Evolutionary conservation across 768 basidiomycete genomes (phyloP).

Genomic region (Filobasidium floriforme): DNA sequence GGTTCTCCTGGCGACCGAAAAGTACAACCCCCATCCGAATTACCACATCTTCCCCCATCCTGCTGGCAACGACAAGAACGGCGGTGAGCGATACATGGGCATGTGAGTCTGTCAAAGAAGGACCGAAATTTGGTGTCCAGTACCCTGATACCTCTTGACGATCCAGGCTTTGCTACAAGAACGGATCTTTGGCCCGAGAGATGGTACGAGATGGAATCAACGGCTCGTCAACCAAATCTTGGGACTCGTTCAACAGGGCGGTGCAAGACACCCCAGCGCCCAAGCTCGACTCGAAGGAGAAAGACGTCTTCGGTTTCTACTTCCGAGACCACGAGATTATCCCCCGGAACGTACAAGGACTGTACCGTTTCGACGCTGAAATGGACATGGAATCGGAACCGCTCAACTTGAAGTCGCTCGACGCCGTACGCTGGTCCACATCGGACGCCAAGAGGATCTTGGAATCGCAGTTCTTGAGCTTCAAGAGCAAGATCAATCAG

Average conservation of each 20-base stretch:
- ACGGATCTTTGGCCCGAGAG: conserved; percentile 70
- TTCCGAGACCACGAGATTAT: conserved; percentile 83
- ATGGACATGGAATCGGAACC: conserved; percentile 21
- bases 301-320: conserved; percentile 56
- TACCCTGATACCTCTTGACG: background rate
- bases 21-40: conserved; percentile 47
- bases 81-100: conserved; percentile 55
- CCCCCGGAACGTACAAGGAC: conserved; percentile 66
- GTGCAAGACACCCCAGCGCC: conserved; percentile 52
- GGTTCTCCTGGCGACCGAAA: conserved; percentile 60
- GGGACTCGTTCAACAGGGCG: conserved; percentile 63
- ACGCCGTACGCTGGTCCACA: conserved; percentile 17
- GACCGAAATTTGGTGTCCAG: too few species aligned
- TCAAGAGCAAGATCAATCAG: conserved; percentile 66
- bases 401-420: conserved; percentile 24
- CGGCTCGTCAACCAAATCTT: conserved; percentile 54
- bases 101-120: too few species aligned
- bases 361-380: conserved; percentile 45
- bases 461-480: conserved; percentile 77
- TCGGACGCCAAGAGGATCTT: conserved; percentile 68
- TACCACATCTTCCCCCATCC: conserved; percentile 47
- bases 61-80: conserved; percentile 47
- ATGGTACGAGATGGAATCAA: conserved; percentile 55
- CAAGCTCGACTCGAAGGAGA: conserved; percentile 23
- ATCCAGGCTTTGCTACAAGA: conserved; percentile 17